Evolutionary conservation across 306 rosid species (phyloP).

Genomic region (Quillaja saponaria): DNA sequence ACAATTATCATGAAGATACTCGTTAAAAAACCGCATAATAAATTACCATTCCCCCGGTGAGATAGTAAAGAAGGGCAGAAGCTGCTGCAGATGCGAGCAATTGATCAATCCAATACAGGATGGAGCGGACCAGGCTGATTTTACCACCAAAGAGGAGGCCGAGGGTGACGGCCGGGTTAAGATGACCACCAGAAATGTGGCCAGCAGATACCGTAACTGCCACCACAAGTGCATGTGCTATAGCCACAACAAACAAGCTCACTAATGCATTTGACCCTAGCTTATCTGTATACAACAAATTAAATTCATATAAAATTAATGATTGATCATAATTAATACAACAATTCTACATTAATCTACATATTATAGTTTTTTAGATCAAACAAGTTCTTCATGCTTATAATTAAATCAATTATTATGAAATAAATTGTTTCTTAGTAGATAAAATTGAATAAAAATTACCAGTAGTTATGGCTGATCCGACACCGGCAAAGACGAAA

Average conservation of each 20-base stretch:
- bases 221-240: conserved; percentile 81
- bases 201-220: conserved; percentile 87
- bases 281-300: conserved; percentile 39
- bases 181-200: conserved; percentile 91
- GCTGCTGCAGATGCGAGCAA: conserved; percentile 64
- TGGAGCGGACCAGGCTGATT: conserved; percentile 67
- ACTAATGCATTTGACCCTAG: conserved; percentile 53
- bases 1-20: no score
- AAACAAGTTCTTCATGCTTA: no score
- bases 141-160: conserved; percentile 78
- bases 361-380: no score
- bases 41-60: conserved; percentile 70
- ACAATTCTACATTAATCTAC: no score
- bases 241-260: conserved; percentile 62
- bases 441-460: no score
- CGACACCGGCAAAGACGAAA: conserved; percentile 57
- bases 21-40: no score
- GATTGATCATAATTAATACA: no score
- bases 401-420: no score
- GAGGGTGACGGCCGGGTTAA: conserved; percentile 84
- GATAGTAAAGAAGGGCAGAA: conserved; percentile 59
- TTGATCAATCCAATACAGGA: conserved; percentile 84
- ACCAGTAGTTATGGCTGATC: conserved; percentile 52
- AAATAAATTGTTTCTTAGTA: no score
- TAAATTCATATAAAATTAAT: not conserved